phyloP scores from a whole-genome alignment of 257 asterid genomes.

The Nicotiana knightiana region DNA sequence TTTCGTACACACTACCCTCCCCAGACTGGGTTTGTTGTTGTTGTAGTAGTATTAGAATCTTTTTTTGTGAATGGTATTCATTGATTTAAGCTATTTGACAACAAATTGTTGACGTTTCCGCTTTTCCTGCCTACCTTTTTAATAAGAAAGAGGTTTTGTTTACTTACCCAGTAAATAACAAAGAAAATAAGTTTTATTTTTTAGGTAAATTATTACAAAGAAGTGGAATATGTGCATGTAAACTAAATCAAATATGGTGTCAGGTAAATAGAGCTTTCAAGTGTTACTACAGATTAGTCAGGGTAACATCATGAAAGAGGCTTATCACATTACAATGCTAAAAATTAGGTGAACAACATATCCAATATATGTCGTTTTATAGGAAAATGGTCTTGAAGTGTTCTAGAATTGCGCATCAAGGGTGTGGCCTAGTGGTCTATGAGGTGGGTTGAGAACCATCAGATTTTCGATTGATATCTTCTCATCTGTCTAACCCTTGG shows the following conservation, averaged over 20 bases:
- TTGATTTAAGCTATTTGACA: too few relatives aligned
- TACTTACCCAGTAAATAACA: neutral
- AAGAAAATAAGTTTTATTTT: neutral
- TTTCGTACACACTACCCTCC: too few relatives aligned
- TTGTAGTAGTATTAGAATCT: too few relatives aligned
- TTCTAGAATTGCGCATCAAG: neutral
- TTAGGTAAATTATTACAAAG: neutral
- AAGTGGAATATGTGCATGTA: neutral
- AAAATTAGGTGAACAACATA: neutral
- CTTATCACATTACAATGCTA: neutral
- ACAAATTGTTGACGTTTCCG: neutral
- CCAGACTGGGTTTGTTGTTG: too few relatives aligned
- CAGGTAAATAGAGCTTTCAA: neutral
- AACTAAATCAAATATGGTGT: neutral
- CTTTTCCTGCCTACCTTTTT: neutral
- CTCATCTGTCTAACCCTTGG: too few relatives aligned
- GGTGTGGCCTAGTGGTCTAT: too few relatives aligned
- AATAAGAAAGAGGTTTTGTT: neutral
- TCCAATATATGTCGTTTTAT: neutral
- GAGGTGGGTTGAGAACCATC: too few relatives aligned
- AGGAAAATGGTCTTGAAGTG: neutral
- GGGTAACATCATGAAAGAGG: neutral
- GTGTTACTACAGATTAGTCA: neutral
- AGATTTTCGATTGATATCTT: too few relatives aligned
- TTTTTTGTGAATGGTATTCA: too few relatives aligned